A percentile compares a stretch with the other conserved stretches of the same genome.
Evolutionary conservation across 768 basidiomycete species (phyloP).

Genomic region (Termitomyces sp.): DNA sequence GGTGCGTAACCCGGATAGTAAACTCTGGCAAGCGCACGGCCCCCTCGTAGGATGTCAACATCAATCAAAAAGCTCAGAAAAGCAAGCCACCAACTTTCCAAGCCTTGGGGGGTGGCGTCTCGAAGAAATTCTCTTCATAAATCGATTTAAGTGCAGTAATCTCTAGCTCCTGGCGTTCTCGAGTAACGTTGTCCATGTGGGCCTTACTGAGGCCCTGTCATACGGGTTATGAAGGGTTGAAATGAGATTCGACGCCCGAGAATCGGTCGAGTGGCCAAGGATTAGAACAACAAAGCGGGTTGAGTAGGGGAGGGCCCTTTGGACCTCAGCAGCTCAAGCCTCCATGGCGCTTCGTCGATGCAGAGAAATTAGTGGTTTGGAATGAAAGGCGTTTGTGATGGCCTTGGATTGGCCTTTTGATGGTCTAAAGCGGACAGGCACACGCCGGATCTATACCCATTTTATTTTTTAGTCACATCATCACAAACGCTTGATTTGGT

Average conservation of each 20-base stretch:
- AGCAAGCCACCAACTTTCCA: slow-evolving; percentile 62
- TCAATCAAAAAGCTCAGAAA: not conserved
- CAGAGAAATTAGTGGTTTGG: slow-evolving; percentile 3
- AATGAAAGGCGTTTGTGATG: not conserved
- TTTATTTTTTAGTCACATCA: not conserved
- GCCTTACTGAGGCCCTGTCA: slow-evolving; percentile 18
- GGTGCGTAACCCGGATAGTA: slow-evolving; percentile 67
- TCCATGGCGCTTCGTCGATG: slow-evolving; percentile 42
- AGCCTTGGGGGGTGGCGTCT: slow-evolving; percentile 70
- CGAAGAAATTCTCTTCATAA: slow-evolving; percentile 73
- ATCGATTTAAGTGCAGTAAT: slow-evolving; percentile 79
- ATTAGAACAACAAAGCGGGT: slow-evolving; percentile 34
- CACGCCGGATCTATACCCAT: slow-evolving; percentile 1
- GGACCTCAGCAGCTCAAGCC: slow-evolving; percentile 77
- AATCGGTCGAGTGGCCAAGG: slow-evolving; percentile 11
- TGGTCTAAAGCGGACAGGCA: not conserved
- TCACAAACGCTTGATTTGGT: not conserved
- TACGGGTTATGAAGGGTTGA: slow-evolving; percentile 15
- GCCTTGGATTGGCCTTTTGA: not conserved
- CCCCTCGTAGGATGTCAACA: slow-evolving; percentile 37
- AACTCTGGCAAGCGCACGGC: slow-evolving; percentile 73
- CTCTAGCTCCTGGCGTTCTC: slow-evolving; percentile 64
- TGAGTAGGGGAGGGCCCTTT: slow-evolving; percentile 60
- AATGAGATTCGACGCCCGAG: slow-evolving; percentile 20
- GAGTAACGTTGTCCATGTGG: slow-evolving; percentile 62